A percentile compares a stretch with the other conserved stretches of the same genome.
phyloP scores from a whole-genome alignment of 148 eudicot species.

The Salicornia ramosissima region DNA sequence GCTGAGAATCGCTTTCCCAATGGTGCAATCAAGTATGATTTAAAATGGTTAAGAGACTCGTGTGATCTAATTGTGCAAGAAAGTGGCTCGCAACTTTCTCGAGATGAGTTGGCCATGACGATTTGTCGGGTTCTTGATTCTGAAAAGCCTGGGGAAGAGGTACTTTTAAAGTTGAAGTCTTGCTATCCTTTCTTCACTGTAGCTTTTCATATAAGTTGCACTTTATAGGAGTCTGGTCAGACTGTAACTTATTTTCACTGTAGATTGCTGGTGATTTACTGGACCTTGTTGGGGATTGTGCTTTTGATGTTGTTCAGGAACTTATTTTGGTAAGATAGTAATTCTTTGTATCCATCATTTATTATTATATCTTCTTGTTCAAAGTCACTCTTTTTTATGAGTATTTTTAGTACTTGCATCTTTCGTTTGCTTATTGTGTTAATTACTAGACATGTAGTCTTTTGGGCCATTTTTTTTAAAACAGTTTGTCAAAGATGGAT shows the following conservation, averaged over 20 bases:
- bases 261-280: conserved; percentile 93
- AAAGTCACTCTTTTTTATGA: neutral
- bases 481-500: neutral
- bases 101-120: conserved; percentile 88
- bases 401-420: neutral
- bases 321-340: conserved; percentile 55
- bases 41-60: conserved; percentile 74
- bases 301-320: conserved; percentile 91
- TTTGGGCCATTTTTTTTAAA: neutral
- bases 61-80: conserved; percentile 62
- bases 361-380: neutral
- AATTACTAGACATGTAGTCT: neutral
- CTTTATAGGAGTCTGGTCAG: neutral
- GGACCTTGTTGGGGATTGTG: conserved; percentile 91
- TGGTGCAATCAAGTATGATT: conserved; percentile 51
- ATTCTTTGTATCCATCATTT: conserved; percentile 4
- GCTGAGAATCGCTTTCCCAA: conserved; percentile 27
- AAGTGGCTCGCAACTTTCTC: conserved; percentile 76
- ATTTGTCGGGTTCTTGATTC: conserved; percentile 92
- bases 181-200: neutral
- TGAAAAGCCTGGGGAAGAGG: conserved; percentile 96
- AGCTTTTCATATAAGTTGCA: conserved; percentile 6
- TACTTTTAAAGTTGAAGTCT: conserved; percentile 16
- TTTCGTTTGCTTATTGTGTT: neutral
- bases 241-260: conserved; percentile 19